A percentile compares a stretch with the other conserved stretches of the same genome.
phyloP scores from a whole-genome alignment of 2,329 filamentous ascomycete genomes.

The Venturia oleaginea region DNA sequence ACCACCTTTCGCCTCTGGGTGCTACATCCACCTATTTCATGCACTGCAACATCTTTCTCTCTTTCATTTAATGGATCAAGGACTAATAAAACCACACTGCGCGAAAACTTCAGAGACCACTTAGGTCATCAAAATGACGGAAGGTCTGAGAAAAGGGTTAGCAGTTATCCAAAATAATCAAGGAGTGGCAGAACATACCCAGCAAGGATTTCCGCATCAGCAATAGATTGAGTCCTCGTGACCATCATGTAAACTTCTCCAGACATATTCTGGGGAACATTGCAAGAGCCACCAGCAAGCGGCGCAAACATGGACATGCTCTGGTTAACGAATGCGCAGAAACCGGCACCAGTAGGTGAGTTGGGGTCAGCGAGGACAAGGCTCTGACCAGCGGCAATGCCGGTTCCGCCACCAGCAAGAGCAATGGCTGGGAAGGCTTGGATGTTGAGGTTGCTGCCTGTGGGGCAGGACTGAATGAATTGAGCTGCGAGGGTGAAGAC shows the following conservation, averaged over 20 bases:
- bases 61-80: not conserved
- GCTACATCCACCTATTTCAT: not conserved
- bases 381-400: slow-evolving; percentile 30
- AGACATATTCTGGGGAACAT: slow-evolving; percentile 51
- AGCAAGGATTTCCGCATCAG: slow-evolving; percentile 55
- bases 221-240: slow-evolving; percentile 44
- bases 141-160: slow-evolving; percentile 11
- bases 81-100: not conserved
- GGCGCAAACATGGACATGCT: slow-evolving; percentile 52
- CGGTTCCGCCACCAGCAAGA: slow-evolving; percentile 41
- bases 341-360: slow-evolving; percentile 38
- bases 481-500: slow-evolving; percentile 66
- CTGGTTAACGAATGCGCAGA: slow-evolving; percentile 61
- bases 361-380: slow-evolving; percentile 29
- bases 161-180: not conserved
- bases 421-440: slow-evolving; percentile 51
- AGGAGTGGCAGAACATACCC: slow-evolving; percentile 31
- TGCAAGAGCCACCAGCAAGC: slow-evolving; percentile 49
- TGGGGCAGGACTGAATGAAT: slow-evolving; percentile 63
- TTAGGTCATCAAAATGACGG: slow-evolving; percentile 15
- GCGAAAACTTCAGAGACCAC: not conserved
- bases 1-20: not conserved
- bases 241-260: slow-evolving; percentile 62
- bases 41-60: not conserved
- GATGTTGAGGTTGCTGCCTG: slow-evolving; percentile 53